Base-by-base conservation (phyloP, 768 basidiomycete species). In the Pleurotus ostreatus region DNA sequence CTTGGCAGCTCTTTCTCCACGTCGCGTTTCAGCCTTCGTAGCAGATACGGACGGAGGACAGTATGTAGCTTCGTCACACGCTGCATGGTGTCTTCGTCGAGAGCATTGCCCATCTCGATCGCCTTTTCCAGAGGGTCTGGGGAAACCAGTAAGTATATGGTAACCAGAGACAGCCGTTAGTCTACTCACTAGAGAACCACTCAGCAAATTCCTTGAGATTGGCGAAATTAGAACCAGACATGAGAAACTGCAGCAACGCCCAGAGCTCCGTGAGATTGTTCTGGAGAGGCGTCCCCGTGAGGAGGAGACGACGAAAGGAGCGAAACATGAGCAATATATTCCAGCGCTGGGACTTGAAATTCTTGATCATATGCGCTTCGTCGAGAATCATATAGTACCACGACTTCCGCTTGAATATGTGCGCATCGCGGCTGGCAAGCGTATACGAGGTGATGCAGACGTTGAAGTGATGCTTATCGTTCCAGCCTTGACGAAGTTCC, bases 321-420 rank as follows among this genome's bases (percentile, higher is more conserved):
- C 88, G 81, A 70, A 96, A 95, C 80, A 92, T 89, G 11, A 96
- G 78, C 8, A 97, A 71, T 26, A 86, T 92, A 63, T 92, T 92
- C 94, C 94, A 97, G 38, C 94, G 81, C 67, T 97, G 92, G 0
- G 90, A 92, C 65, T 86, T 86, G 75, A 95, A 96, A 68, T 97
- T 97, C 74, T 95, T 95, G 83, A 97, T 94, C 85, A 95, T 96
- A 66, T 97, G 94, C 5, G 94, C 94, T 70, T 97, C 94, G 66
- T 97, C 94, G 4, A 97, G 83, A 55, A 97, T 85, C 88, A 97
- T 91, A 64, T 97, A 97, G 66, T 94, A 92, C 94, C 94, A 96
- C 48, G 82, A 76, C 72, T 93, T 95, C 43, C 94, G 85, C 70
- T 92, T 92, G 76, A 96, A 94, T 15, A 94, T 88, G 63, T 91